Base-by-base conservation (phyloP, 2,329 filamentous ascomycete species). In the Aspergillus viridinutans region DNA sequence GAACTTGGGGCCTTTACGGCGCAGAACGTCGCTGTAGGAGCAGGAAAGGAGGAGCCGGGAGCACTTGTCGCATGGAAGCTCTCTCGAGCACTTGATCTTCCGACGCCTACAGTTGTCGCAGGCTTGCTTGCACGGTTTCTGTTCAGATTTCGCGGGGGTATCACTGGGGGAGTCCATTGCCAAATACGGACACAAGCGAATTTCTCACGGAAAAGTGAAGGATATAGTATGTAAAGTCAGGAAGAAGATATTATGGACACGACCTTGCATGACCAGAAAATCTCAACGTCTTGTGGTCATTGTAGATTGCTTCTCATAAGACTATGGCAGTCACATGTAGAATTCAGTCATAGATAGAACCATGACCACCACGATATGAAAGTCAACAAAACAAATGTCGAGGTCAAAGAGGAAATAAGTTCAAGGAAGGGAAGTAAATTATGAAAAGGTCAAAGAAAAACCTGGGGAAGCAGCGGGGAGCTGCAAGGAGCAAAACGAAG, bases 51-150 rank as follows among this genome's bases (percentile, higher is more conserved):
- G 64, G 23, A 74, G 62, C 2, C 69, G 66, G 42, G 70, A 66
- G 48, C 73, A 76, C 59, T 74, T 76, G 51, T 78, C 73, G 61
- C 75, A 78, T 2, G 75, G 75, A 14, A 64, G 66, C 61, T 68
- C 73, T 64, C 69, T 71, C 49, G 68, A 69, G 56, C 75, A 78
- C 66, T 75, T 78, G 55, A 78, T 74, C 56, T 77, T 78, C 49
- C 75, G 72, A 17, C 69, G 66, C 29, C 75, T 70, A 64, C 75
- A 78, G 54, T 74, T 75, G 54, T 76, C 73, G 57, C 73, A 76
- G 49, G 73, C 72, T 60, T 75, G 73, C 56, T 74, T 75, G 25
- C 58, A 56, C 25, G 65, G 51, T 48, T 67, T 66, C 43, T 64
- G 63, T 56, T 62, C 38, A n/a, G n/a, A 49, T 7, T 43, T 56